Percentiles rank a stretch among this genome's conserved stretches.
Conservation (phyloP, 1,284 basidiomycete species). For the Puccinia hordei region DNA sequence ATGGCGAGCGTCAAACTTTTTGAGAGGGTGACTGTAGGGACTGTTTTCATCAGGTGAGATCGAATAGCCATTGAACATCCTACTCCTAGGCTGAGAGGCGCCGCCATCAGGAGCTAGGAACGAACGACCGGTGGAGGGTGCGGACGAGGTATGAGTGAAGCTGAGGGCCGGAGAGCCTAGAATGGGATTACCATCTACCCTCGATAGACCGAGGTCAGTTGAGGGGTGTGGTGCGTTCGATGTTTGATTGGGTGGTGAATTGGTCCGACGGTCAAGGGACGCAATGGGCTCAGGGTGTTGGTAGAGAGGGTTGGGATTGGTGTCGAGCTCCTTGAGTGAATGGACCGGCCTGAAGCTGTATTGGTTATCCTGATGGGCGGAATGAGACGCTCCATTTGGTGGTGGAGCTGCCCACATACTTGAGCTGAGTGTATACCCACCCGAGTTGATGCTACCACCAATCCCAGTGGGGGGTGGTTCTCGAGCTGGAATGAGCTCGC, state of each 20-base stretch:
- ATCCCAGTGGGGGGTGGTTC: neutral
- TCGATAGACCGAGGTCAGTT: neutral
- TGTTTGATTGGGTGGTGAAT: constrained; percentile 19
- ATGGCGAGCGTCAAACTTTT: constrained; percentile 8
- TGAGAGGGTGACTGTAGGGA: constrained; percentile 28
- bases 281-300: neutral
- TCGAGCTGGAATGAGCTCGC: neutral
- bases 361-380: neutral
- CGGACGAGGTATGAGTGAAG: constrained; percentile 46
- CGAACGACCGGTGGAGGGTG: constrained; percentile 44
- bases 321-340: constrained; percentile 3
- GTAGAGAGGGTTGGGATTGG: neutral
- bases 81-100: neutral
- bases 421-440: constrained; percentile 48
- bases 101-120: constrained; percentile 38
- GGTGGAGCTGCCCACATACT: constrained; percentile 49
- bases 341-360: neutral
- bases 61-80: constrained; percentile 37
- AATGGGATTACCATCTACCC: constrained; percentile 13
- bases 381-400: neutral
- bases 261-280: neutral
- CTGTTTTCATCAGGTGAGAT: constrained; percentile 17
- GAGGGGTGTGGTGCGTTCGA: constrained; percentile 10
- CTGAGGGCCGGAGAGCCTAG: constrained; percentile 45
- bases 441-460: constrained; percentile 16